Evolutionary conservation across 2,329 filamentous ascomycete species (phyloP).

Genomic region (Neoscytalidium dimidiatum): DNA sequence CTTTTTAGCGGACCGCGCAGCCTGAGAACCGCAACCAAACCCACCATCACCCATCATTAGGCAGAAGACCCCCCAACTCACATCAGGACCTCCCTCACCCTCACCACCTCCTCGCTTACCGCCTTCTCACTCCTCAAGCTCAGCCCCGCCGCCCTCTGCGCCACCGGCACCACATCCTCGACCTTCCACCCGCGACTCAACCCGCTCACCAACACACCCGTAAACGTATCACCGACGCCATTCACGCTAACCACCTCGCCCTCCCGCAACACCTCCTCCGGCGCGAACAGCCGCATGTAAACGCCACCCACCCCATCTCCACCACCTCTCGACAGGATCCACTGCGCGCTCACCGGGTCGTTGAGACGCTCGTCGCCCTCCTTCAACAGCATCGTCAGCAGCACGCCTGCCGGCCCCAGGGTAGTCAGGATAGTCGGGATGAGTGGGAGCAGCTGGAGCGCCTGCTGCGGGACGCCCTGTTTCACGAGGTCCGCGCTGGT

Average conservation of each 20-base stretch:
- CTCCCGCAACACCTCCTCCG: slow-evolving; percentile 61
- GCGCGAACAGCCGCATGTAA: slow-evolving; percentile 74
- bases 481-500: slow-evolving; percentile 70
- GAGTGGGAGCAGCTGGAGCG: slow-evolving; percentile 82
- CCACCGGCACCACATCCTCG: slow-evolving; percentile 70
- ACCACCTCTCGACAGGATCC: slow-evolving; percentile 65
- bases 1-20: too few species aligned
- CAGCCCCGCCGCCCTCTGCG: slow-evolving; percentile 77
- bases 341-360: slow-evolving; percentile 63
- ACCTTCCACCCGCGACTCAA: slow-evolving; percentile 59
- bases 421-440: slow-evolving; percentile 85
- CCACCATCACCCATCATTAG: too few species aligned
- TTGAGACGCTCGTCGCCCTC: slow-evolving; percentile 68
- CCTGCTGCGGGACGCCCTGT: slow-evolving; percentile 78
- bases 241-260: slow-evolving; percentile 84
- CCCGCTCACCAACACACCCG: slow-evolving; percentile 81
- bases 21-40: too few species aligned
- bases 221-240: slow-evolving; percentile 89
- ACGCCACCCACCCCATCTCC: slow-evolving; percentile 68
- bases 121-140: slow-evolving; percentile 65
- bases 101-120: slow-evolving; percentile 11
- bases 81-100: not conserved
- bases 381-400: slow-evolving; percentile 71
- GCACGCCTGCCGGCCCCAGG: slow-evolving; percentile 72
- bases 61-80: not conserved